Conservation (phyloP, 192 early-diverging fungal genomes). For the Chytriomyces sp. region DNA sequence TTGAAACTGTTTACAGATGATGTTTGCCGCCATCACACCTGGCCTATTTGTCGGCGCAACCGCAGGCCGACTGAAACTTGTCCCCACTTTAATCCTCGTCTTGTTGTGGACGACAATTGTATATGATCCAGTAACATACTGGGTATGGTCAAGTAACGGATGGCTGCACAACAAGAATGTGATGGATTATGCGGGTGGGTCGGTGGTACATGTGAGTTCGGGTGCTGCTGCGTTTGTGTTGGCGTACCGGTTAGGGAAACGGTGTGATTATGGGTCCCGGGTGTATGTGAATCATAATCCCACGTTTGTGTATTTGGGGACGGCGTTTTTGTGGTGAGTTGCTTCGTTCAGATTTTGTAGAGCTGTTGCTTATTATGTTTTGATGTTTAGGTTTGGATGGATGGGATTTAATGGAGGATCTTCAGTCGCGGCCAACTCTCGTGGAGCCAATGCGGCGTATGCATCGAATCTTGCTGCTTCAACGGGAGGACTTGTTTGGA, state of each 20-base stretch:
- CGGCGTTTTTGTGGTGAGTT: conserved; percentile 70
- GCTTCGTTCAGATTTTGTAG: no score
- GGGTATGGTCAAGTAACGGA: conserved; percentile 7
- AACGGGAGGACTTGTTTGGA: conserved; percentile 72
- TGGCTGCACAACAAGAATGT: conserved; percentile 30
- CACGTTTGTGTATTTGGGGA: conserved; percentile 80
- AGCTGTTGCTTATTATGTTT: no score
- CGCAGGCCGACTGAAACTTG: conserved; percentile 83
- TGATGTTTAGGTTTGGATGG: conserved; percentile 55
- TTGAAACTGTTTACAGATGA: conserved; percentile 64
- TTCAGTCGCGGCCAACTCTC: conserved; percentile 70
- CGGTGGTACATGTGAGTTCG: conserved; percentile 20
- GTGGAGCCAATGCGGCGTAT: conserved; percentile 72
- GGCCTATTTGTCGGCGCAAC: conserved; percentile 89
- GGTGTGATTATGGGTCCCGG: conserved; percentile 10
- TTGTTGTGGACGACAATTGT: conserved; percentile 91
- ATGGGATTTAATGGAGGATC: conserved; percentile 83
- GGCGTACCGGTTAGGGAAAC: conserved; percentile 56
- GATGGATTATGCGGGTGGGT: conserved; percentile 33
- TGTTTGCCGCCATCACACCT: conserved; percentile 91
- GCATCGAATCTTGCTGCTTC: conserved; percentile 72
- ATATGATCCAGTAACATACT: neutral
- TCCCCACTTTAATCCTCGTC: conserved; percentile 88
- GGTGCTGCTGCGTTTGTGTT: conserved; percentile 59
- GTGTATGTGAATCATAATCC: conserved; percentile 60